Conservation (phyloP, 345 rosid genomes). For the Rhodamnia rubescens region DNA sequence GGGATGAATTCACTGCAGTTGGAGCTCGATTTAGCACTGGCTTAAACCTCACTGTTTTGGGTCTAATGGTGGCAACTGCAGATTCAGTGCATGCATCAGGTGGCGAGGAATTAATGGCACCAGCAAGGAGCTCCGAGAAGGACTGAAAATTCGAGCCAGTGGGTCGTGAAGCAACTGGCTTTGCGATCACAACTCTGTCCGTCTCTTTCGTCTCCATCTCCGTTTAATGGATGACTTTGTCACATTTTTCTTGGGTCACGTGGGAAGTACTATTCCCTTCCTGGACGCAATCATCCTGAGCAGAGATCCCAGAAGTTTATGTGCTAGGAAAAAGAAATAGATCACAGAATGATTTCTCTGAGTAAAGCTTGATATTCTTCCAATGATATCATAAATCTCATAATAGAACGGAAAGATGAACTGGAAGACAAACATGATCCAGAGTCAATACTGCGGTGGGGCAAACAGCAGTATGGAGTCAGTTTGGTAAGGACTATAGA, state of each 20-base stretch:
- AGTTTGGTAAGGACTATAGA: not conserved
- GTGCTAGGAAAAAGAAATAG: not conserved
- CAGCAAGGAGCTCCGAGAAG: constrained; percentile 66
- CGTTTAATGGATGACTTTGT: not conserved
- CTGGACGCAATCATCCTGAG: not conserved
- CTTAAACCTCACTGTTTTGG: constrained; percentile 65
- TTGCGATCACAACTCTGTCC: constrained; percentile 51
- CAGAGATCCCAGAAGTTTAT: not conserved
- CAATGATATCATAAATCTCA: not conserved
- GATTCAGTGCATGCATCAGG: constrained; percentile 22
- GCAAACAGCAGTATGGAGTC: not conserved
- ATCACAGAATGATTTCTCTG: not conserved
- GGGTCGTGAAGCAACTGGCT: constrained; percentile 93
- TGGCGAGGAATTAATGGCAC: constrained; percentile 39
- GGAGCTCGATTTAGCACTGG: constrained; percentile 24
- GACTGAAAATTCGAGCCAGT: constrained; percentile 44
- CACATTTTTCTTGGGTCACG: not conserved
- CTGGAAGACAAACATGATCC: not conserved
- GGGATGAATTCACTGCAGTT: constrained; percentile 19
- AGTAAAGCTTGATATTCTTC: not conserved
- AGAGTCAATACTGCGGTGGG: not conserved
- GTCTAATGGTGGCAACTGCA: constrained; percentile 54
- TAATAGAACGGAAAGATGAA: not conserved
- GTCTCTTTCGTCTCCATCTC: constrained; percentile 66
- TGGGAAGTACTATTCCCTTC: not conserved